Conservation (phyloP, 1,284 basidiomycete genomes). For the Prillingera fragicola region DNA sequence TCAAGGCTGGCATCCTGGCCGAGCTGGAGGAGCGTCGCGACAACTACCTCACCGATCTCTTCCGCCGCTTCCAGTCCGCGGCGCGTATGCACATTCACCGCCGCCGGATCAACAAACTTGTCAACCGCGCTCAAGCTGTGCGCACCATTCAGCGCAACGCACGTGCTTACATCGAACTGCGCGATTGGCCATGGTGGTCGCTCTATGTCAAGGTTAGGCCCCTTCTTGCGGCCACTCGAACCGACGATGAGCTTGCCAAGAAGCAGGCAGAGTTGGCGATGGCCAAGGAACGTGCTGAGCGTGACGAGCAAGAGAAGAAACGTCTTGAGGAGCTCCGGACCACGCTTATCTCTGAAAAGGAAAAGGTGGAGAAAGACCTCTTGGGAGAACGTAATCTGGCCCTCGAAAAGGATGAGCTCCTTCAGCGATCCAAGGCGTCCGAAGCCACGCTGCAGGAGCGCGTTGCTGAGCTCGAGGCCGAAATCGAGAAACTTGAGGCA, state of each 20-base stretch:
- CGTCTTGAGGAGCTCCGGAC: constrained; percentile 72
- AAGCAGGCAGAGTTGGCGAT: constrained; percentile 82
- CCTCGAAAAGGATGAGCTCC: constrained; percentile 77
- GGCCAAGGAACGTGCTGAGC: constrained; percentile 75
- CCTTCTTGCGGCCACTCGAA: constrained; percentile 81
- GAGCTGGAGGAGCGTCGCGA: constrained; percentile 94
- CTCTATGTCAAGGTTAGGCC: constrained; percentile 94
- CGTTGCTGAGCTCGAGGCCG: constrained; percentile 68
- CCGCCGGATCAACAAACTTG: constrained; percentile 87
- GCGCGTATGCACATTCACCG: constrained; percentile 80
- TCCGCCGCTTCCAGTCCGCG: constrained; percentile 79
- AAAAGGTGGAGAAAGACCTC: constrained; percentile 71
- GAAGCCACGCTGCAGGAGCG: constrained; percentile 83
- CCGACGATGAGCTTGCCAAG: constrained; percentile 82
- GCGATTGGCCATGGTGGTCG: constrained; percentile 99
- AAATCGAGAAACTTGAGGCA: constrained; percentile 76
- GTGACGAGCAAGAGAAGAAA: constrained; percentile 73
- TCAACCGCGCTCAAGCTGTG: constrained; percentile 87
- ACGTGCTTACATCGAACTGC: constrained; percentile 76
- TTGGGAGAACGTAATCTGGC: constrained; percentile 73
- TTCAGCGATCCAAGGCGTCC: constrained; percentile 77
- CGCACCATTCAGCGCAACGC: constrained; percentile 93
- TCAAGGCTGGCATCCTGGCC: constrained; percentile 98
- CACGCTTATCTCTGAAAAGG: constrained; percentile 72
- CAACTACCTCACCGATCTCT: constrained; percentile 77